Conservation (phyloP, 1,284 basidiomycete genomes). For the Meripilus lineatus region DNA sequence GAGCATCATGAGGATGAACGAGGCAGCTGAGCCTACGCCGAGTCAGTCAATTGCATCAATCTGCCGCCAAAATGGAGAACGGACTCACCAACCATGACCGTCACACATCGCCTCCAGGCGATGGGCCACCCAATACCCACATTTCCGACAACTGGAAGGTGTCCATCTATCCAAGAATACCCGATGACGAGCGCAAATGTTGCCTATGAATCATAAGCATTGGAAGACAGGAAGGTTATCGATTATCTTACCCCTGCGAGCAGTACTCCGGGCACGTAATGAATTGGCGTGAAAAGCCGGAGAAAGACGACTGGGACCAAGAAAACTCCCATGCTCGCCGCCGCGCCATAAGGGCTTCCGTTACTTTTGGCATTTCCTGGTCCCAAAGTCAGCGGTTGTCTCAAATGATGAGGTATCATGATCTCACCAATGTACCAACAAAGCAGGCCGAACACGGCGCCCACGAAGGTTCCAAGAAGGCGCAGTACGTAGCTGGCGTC, state of each 20-base stretch:
- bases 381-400: too few species aligned
- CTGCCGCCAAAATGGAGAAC: not conserved
- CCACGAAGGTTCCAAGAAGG: constrained; percentile 37
- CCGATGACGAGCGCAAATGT: constrained; percentile 46
- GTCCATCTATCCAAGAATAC: constrained; percentile 60
- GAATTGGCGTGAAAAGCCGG: constrained; percentile 45
- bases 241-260: constrained; percentile 32
- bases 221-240: not conserved
- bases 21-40: constrained; percentile 35
- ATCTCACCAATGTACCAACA: constrained; percentile 51
- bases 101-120: constrained; percentile 46
- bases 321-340: constrained; percentile 46
- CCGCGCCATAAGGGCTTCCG: constrained; percentile 57
- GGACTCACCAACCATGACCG: constrained; percentile 40
- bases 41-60: not conserved
- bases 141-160: constrained; percentile 39
- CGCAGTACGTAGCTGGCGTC: constrained; percentile 38
- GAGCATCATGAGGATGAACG: constrained; percentile 46
- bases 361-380: constrained; percentile 36
- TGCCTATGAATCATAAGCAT: constrained; percentile 22
- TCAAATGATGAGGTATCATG: too few species aligned
- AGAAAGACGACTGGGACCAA: constrained; percentile 50
- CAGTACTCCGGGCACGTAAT: constrained; percentile 33
- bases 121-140: constrained; percentile 50
- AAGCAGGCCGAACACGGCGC: constrained; percentile 42